Percentiles rank a stretch among this genome's conserved stretches.
Evolutionary conservation across 331 rosid genomes (phyloP).

Genomic region (Telfairia occidentalis): DNA sequence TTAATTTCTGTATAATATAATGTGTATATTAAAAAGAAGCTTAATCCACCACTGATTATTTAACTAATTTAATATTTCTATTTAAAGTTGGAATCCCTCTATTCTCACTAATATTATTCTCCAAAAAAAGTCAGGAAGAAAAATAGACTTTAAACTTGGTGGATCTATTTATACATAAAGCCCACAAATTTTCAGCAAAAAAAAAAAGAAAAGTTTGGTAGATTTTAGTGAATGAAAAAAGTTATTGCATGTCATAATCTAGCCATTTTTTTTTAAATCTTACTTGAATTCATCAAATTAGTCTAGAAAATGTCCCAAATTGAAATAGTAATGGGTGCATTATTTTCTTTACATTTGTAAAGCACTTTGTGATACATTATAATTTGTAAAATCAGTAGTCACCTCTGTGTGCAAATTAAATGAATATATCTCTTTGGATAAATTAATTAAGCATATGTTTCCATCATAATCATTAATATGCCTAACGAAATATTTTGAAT

Average conservation of each 20-base stretch:
- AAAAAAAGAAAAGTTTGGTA: too few species aligned
- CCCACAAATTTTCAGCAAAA: not conserved
- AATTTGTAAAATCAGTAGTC: slow-evolving; percentile 6
- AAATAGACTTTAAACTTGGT: too few species aligned
- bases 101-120: not conserved
- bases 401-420: not conserved
- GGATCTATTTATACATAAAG: not conserved
- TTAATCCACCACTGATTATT: not conserved
- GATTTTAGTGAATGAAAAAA: too few species aligned
- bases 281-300: not conserved
- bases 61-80: not conserved
- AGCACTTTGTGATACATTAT: not conserved
- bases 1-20: too few species aligned
- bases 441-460: not conserved
- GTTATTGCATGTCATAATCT: too few species aligned
- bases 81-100: not conserved
- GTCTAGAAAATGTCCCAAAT: not conserved
- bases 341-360: not conserved
- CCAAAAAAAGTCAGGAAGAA: too few species aligned
- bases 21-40: too few species aligned
- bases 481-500: not conserved
- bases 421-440: not conserved
- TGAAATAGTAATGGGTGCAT: not conserved
- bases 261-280: not conserved
- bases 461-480: not conserved